Percentiles rank a stretch among this genome's conserved stretches.
Conservation (phyloP, 106 monocot genomes). For the Vanilla planifolia region DNA sequence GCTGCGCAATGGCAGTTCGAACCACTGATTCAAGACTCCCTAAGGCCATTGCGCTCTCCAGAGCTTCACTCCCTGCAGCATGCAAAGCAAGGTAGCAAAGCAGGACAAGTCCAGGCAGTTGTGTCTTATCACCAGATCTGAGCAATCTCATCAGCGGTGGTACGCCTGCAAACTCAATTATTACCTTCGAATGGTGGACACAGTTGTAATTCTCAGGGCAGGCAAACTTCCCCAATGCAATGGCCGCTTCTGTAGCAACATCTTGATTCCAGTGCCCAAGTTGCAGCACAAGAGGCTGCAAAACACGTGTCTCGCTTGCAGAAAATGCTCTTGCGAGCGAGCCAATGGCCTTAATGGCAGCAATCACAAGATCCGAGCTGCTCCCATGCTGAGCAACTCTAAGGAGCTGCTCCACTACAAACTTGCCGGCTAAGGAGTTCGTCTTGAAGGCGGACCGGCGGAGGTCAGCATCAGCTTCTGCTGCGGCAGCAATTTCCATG, state of each 20-base stretch:
- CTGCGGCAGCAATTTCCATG: conserved; percentile 39
- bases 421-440: conserved; percentile 49
- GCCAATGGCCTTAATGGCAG: conserved; percentile 47
- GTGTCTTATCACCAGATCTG: conserved; percentile 37
- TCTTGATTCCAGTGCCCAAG: conserved; percentile 46
- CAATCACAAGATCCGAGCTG: conserved; percentile 23
- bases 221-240: conserved; percentile 49
- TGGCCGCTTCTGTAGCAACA: conserved; percentile 38
- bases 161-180: conserved; percentile 42
- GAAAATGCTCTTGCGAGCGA: conserved; percentile 47
- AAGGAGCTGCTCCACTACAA: conserved; percentile 54
- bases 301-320: conserved; percentile 35
- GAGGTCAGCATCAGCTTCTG: conserved; percentile 49
- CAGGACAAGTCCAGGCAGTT: conserved; percentile 38
- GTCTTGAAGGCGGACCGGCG: conserved; percentile 57
- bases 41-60: conserved; percentile 30
- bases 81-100: conserved; percentile 42
- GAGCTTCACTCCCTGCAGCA: conserved; percentile 34
- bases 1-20: conserved; percentile 22
- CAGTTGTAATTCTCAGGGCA: conserved; percentile 38
- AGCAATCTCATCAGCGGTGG: conserved; percentile 34
- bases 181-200: conserved; percentile 48
- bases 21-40: conserved; percentile 21
- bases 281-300: conserved; percentile 39
- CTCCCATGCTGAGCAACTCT: conserved; percentile 20